Evolutionary conservation across 129 eudicot species (phyloP), one percentile per base, ranked within the genome.

Genomic region (Scalesia atractyloides): DNA sequence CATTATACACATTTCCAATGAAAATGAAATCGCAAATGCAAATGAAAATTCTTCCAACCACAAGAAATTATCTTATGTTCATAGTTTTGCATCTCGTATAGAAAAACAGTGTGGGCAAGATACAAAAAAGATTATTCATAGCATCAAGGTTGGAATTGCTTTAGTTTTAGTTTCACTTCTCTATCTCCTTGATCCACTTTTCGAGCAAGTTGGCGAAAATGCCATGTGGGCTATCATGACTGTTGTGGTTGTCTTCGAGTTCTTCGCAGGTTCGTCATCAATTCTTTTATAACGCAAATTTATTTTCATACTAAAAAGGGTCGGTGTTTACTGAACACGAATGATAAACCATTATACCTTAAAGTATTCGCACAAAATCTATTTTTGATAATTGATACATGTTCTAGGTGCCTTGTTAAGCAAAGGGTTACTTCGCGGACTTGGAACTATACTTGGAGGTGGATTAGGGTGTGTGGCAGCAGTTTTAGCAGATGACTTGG

Each of bases 191-290:
- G 88, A 91, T 76, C 87, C 95, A 7, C 80, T 91, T 49, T 91
- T 87, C 64, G 72, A 85, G 41, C 84, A 91, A 83, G 89, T 91
- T 26, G 95, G 97, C 2, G 91, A 87, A 72, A 91, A 87, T 82
- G 87, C 89, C 75, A 91, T 91, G 95, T 91, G 97, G 97, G 97
- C 97, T 80, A 85, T 91, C 81, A 91, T 91, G 95, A 91, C 95
- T 5, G 95, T 91, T 9, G 97, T 91, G 36, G 97, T 91, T 62
- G 81, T 87, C 70, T 91, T 91, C 67, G 97, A 91, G 82, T 87
- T 91, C 82, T 83, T 20, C 14, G 97, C 97, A 84, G 95, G 95
- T 90, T 67, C 49, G 73, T 78, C 49, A 4, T 64, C 46, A 17
- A 66, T 0, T 66, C 53, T 51, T 7, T 57, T 36, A 48, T 22